phyloP scores from a whole-genome alignment of 2,329 filamentous ascomycete genomes.

The Xylaria polymorpha region DNA sequence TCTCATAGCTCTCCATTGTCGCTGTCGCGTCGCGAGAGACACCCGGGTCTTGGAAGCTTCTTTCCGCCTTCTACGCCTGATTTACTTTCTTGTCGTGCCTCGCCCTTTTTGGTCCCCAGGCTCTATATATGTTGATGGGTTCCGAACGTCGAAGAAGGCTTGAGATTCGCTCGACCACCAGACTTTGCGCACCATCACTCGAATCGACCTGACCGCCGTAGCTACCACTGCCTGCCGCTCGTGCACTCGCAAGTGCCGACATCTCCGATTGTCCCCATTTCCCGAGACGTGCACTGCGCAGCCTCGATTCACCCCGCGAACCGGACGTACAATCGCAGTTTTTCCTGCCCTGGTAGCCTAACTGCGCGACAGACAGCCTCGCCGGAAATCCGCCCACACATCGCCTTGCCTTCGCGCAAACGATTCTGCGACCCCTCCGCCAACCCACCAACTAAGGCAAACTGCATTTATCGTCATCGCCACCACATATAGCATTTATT shows the following conservation, averaged over 20 bases:
- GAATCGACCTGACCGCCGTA: constrained; percentile 27
- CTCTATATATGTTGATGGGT: constrained; percentile 46
- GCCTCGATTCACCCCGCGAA: constrained; percentile 32
- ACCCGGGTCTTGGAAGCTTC: constrained; percentile 46
- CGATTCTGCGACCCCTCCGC: constrained; percentile 11
- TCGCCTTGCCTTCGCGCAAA: constrained; percentile 26
- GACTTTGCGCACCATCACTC: constrained; percentile 38
- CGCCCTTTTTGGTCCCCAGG: constrained; percentile 37
- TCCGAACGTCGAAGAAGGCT: constrained; percentile 44
- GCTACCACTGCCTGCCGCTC: constrained; percentile 14
- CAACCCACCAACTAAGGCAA: background rate
- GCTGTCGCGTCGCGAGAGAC: constrained; percentile 45
- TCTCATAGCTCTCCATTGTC: constrained; percentile 38
- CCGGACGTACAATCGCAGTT: constrained; percentile 25
- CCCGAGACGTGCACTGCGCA: constrained; percentile 20
- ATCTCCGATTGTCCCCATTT: constrained; percentile 23
- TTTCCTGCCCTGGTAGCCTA: constrained; percentile 40
- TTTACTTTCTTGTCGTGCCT: constrained; percentile 41
- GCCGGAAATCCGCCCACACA: constrained; percentile 40
- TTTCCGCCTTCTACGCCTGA: constrained; percentile 46
- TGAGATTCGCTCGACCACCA: constrained; percentile 42
- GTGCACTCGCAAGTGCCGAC: constrained; percentile 26
- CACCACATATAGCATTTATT: constrained; percentile 10
- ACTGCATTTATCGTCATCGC: background rate
- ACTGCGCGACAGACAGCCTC: constrained; percentile 39